phyloP scores from a whole-genome alignment of 2,329 filamentous ascomycete genomes.

The Shiraia bambusicola region DNA sequence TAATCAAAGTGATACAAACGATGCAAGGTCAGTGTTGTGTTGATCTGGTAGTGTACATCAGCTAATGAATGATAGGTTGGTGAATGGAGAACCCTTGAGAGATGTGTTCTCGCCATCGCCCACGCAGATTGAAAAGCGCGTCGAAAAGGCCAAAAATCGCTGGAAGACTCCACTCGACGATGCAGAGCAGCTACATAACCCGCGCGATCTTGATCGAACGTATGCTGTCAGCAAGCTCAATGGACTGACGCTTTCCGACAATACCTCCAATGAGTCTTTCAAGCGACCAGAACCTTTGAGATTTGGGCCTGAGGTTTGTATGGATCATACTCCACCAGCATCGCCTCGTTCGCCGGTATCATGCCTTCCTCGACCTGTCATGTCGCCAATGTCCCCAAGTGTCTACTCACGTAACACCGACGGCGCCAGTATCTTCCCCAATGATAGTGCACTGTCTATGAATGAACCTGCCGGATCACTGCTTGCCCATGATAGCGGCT shows the following conservation, averaged over 20 bases:
- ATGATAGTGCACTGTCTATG: constrained; percentile 39
- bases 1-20: constrained; percentile 4
- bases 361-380: constrained; percentile 8
- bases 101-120: constrained; percentile 34
- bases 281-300: neutral
- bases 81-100: neutral
- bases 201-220: constrained; percentile 30
- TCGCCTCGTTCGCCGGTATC: constrained; percentile 9
- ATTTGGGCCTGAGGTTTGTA: neutral
- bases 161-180: constrained; percentile 48
- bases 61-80: neutral
- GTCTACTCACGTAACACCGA: constrained; percentile 50
- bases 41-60: neutral
- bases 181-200: constrained; percentile 27
- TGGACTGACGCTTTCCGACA: neutral
- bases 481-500: constrained; percentile 26
- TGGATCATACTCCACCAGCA: neutral
- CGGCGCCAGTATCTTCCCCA: constrained; percentile 39
- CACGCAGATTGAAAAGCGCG: constrained; percentile 43
- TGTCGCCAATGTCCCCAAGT: constrained; percentile 48
- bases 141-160: constrained; percentile 43
- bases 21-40: neutral
- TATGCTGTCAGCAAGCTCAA: constrained; percentile 15
- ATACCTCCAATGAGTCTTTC: neutral
- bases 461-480: constrained; percentile 8